Conservation (phyloP, 2,329 filamentous ascomycete genomes). For the Rhinocladiella mackenziei region DNA sequence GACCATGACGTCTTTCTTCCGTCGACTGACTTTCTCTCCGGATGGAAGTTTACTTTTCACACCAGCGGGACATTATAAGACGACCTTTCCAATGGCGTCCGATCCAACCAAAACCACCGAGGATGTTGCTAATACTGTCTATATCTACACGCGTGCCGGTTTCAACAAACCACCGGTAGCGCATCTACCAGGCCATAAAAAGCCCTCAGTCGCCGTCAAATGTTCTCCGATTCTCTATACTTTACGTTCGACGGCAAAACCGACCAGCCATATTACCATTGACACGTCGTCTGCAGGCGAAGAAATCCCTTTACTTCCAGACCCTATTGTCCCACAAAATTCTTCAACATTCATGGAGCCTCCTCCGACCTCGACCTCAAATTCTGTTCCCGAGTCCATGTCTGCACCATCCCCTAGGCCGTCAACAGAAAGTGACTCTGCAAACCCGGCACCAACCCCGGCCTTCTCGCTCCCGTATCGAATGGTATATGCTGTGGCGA, state of each 20-base stretch:
- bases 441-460: constrained; percentile 53
- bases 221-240: constrained; percentile 90
- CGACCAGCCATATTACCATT: constrained; percentile 85
- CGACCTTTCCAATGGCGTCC: constrained; percentile 62
- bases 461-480: constrained; percentile 86
- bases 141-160: constrained; percentile 93
- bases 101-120: constrained; percentile 70
- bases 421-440: constrained; percentile 34
- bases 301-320: constrained; percentile 79
- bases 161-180: constrained; percentile 96
- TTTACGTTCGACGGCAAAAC: constrained; percentile 62
- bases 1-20: constrained; percentile 94
- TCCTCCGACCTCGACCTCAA: constrained; percentile 55
- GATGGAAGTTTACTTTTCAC: constrained; percentile 93
- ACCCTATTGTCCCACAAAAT: constrained; percentile 61
- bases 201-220: constrained; percentile 90
- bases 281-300: constrained; percentile 82
- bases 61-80: constrained; percentile 91
- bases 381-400: constrained; percentile 49
- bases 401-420: constrained; percentile 43
- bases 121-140: constrained; percentile 93
- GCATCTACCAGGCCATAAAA: constrained; percentile 94
- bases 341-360: constrained; percentile 75
- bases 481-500: constrained; percentile 94
- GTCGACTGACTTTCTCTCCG: constrained; percentile 86